phyloP scores from a whole-genome alignment of 139 green algal genomes.

The Prasinococcaceae sp. region DNA sequence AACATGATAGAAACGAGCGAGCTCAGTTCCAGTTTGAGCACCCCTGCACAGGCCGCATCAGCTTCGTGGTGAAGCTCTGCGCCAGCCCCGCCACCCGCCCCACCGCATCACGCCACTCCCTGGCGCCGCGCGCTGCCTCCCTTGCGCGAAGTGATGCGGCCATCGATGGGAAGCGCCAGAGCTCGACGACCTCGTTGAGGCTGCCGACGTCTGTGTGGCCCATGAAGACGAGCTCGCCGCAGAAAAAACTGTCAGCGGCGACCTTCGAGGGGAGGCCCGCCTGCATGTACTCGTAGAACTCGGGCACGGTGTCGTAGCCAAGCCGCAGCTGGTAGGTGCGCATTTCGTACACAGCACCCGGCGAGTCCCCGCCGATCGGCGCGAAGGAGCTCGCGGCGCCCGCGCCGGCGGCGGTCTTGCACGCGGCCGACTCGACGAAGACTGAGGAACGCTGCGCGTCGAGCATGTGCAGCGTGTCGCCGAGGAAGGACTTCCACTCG shows the following conservation, averaged over 20 bases:
- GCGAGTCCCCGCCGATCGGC: no score
- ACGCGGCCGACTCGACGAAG: no score
- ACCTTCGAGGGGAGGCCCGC: conserved; percentile 14
- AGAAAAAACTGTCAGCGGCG: background rate
- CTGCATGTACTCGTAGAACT: conserved; percentile 6
- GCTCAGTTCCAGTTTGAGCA: no score
- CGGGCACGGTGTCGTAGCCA: conserved; percentile 14
- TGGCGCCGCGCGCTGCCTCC: conserved; percentile 3
- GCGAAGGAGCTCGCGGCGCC: no score
- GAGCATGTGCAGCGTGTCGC: no score
- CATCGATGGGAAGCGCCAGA: conserved; percentile 14
- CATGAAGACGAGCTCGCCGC: conserved; percentile 9
- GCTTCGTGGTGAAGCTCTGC: conserved; percentile 13
- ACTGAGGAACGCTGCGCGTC: no score
- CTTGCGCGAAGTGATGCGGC: conserved; percentile 4
- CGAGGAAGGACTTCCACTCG: no score
- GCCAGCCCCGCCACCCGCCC: conserved; percentile 11
- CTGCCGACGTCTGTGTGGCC: conserved; percentile 16
- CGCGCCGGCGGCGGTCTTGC: no score
- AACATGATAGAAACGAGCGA: no score
- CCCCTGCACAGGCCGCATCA: no score
- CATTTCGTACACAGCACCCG: conserved; percentile 9
- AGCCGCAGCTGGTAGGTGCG: conserved; percentile 16
- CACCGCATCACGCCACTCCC: conserved; percentile 10
- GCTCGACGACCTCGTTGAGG: conserved; percentile 19